Percentiles rank a stretch among this genome's conserved stretches.
Conservation (phyloP, 2,329 filamentous ascomycete species). For the Daldinia sp. region DNA sequence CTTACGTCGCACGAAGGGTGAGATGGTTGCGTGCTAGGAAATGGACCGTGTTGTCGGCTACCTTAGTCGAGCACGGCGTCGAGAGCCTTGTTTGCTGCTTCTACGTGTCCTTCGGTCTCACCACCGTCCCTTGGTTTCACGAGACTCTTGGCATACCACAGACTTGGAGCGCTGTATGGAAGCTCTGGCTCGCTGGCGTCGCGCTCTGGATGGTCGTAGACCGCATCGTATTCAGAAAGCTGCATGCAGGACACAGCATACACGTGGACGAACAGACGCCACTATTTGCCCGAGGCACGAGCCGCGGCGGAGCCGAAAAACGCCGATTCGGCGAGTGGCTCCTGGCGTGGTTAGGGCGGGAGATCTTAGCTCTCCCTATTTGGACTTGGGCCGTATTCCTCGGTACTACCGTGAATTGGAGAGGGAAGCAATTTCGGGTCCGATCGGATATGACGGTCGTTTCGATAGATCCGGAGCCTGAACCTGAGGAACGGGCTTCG, state of each 20-base stretch:
- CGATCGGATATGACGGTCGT: constrained; percentile 83
- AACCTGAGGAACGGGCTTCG: constrained; percentile 11
- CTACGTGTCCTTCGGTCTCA: constrained; percentile 81
- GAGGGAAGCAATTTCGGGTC: constrained; percentile 83
- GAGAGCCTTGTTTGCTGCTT: constrained; percentile 86
- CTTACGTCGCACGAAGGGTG: constrained; percentile 82
- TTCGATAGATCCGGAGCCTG: constrained; percentile 46
- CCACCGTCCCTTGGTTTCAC: constrained; percentile 72
- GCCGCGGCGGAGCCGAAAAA: constrained; percentile 52
- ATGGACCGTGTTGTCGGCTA: constrained; percentile 89
- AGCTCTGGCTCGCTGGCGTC: constrained; percentile 73
- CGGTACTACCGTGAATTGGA: constrained; percentile 88
- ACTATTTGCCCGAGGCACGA: constrained; percentile 67
- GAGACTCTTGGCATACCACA: constrained; percentile 60
- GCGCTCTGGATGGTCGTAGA: constrained; percentile 78
- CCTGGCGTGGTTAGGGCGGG: constrained; percentile 83
- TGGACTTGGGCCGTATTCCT: constrained; percentile 91
- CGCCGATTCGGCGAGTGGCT: constrained; percentile 76
- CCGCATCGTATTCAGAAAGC: constrained; percentile 72
- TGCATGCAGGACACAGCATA: constrained; percentile 78
- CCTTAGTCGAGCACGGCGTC: constrained; percentile 89
- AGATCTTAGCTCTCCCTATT: constrained; percentile 83
- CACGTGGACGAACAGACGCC: constrained; percentile 78
- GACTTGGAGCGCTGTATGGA: constrained; percentile 72
- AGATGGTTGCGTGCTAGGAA: constrained; percentile 94